Percentiles rank a stretch among this genome's conserved stretches.
Evolutionary conservation across 371 early-diverging fungal species (phyloP).

Genomic region (Lichtheimia corymbifera): DNA sequence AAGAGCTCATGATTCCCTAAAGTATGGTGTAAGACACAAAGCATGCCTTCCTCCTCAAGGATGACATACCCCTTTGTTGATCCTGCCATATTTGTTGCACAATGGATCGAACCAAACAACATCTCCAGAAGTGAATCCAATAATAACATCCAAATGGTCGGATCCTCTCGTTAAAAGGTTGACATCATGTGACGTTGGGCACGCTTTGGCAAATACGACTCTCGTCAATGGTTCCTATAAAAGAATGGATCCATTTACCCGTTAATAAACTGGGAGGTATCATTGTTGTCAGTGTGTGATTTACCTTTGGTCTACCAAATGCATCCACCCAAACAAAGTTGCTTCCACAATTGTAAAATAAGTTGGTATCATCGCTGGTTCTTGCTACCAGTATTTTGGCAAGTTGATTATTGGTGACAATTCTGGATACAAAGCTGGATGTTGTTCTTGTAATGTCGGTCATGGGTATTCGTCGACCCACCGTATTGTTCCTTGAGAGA

Average conservation of each 20-base stretch:
- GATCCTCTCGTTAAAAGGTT: conserved; percentile 76
- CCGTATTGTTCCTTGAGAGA: conserved; percentile 26
- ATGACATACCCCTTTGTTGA: conserved; percentile 47
- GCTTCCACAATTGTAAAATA: conserved; percentile 84
- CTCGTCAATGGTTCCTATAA: conserved; percentile 79
- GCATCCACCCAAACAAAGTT: conserved; percentile 83
- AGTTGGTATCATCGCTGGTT: conserved; percentile 69
- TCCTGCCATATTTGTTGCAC: conserved; percentile 70
- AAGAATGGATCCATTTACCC: not conserved
- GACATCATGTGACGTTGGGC: conserved; percentile 89
- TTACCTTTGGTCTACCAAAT: conserved; percentile 63
- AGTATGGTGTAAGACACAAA: not conserved
- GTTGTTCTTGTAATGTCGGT: conserved; percentile 65
- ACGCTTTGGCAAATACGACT: conserved; percentile 75
- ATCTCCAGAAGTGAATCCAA: conserved; percentile 87
- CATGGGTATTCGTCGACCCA: conserved; percentile 44
- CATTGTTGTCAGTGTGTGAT: not conserved
- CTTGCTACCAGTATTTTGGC: conserved; percentile 76
- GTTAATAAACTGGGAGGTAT: not conserved
- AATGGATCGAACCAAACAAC: conserved; percentile 85
- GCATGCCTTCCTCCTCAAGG: not conserved
- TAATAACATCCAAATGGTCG: conserved; percentile 74
- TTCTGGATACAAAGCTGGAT: conserved; percentile 79
- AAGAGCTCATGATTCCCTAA: conserved; percentile 72
- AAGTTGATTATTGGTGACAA: conserved; percentile 80